Percentiles rank a stretch among this genome's conserved stretches.
Evolutionary conservation across 2,329 filamentous ascomycete genomes (phyloP).

Genomic region (Alternaria sp.): DNA sequence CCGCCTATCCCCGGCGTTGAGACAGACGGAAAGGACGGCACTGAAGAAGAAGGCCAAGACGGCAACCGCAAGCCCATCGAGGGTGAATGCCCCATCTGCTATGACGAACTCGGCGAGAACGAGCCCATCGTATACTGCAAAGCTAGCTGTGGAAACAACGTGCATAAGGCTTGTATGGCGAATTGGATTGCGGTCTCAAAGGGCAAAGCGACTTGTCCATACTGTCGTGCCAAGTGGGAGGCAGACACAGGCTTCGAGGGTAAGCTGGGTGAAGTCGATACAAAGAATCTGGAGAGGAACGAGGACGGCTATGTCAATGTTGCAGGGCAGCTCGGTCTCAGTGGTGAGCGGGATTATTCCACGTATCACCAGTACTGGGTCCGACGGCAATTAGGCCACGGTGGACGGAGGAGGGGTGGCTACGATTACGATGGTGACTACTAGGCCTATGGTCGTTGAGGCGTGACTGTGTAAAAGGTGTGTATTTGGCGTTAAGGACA

Average conservation of each 20-base stretch:
- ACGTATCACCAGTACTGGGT: slow-evolving; percentile 38
- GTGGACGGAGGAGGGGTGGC: slow-evolving; percentile 2
- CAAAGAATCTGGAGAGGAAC: slow-evolving; percentile 50
- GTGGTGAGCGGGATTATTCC: slow-evolving; percentile 50
- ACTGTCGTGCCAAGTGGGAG: slow-evolving; percentile 65
- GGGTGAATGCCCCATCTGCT: slow-evolving; percentile 68
- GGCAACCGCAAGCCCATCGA: slow-evolving; percentile 65
- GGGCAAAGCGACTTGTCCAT: slow-evolving; percentile 63
- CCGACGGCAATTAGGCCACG: slow-evolving; percentile 14
- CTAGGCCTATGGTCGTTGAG: not conserved
- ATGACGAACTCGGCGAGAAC: slow-evolving; percentile 43
- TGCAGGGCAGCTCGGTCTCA: slow-evolving; percentile 66
- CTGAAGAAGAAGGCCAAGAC: slow-evolving; percentile 30
- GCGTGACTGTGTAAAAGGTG: not conserved
- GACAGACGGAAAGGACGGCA: slow-evolving; percentile 36
- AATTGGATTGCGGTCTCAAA: slow-evolving; percentile 54
- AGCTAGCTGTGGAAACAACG: slow-evolving; percentile 67
- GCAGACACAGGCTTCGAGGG: slow-evolving; percentile 50
- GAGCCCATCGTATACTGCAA: slow-evolving; percentile 60
- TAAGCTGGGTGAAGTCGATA: slow-evolving; percentile 53
- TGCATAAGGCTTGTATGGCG: slow-evolving; percentile 65
- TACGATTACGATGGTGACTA: not conserved
- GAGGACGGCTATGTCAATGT: slow-evolving; percentile 69
- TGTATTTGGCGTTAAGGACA: slow-evolving; percentile 4
- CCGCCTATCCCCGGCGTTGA: slow-evolving; percentile 56